Evolutionary conservation across 345 rosid species (phyloP).

Genomic region (Salix arbutifolia): DNA sequence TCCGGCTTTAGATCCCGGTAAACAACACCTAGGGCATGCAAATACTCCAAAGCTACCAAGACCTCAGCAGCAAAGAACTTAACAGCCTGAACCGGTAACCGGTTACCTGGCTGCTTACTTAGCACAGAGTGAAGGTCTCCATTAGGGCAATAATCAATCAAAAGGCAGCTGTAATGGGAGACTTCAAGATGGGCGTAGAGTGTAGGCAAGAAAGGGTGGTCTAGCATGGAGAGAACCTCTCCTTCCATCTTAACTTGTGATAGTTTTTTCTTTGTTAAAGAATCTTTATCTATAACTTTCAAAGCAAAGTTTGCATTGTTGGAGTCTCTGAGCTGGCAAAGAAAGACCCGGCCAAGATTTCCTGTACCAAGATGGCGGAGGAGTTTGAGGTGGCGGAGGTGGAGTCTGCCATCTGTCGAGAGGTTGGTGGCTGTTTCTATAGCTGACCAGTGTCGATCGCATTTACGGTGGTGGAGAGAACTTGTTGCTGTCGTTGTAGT

Average conservation of each 20-base stretch:
- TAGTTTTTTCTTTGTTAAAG: slow-evolving; percentile 65
- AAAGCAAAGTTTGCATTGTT: slow-evolving; percentile 43
- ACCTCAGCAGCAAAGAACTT: slow-evolving; percentile 96
- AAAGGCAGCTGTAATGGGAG: slow-evolving; percentile 78
- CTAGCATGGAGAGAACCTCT: slow-evolving; percentile 72
- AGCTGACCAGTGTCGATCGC: neutral
- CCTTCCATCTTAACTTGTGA: slow-evolving; percentile 84
- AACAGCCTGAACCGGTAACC: slow-evolving; percentile 65
- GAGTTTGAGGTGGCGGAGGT: slow-evolving; percentile 71
- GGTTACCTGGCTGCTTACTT: slow-evolving; percentile 54
- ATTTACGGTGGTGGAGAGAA: neutral
- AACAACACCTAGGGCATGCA: slow-evolving; percentile 89
- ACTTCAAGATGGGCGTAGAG: slow-evolving; percentile 86
- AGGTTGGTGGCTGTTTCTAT: neutral
- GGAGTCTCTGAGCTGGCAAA: slow-evolving; percentile 49
- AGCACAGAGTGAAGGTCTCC: slow-evolving; percentile 85
- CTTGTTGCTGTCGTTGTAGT: neutral
- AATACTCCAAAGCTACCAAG: slow-evolving; percentile 84
- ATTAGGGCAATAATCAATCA: slow-evolving; percentile 93
- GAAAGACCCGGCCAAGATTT: slow-evolving; percentile 83
- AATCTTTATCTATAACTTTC: slow-evolving; percentile 90
- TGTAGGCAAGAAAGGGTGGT: slow-evolving; percentile 89
- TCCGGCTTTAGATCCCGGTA: slow-evolving; percentile 97
- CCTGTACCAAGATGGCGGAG: slow-evolving; percentile 77
- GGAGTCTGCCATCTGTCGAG: slow-evolving; percentile 16